These are phyloP conservation scores for Patellifolia procumbens DNA, from an alignment of 179 eudicot genomes.

Conservation along the genomic window DNA sequence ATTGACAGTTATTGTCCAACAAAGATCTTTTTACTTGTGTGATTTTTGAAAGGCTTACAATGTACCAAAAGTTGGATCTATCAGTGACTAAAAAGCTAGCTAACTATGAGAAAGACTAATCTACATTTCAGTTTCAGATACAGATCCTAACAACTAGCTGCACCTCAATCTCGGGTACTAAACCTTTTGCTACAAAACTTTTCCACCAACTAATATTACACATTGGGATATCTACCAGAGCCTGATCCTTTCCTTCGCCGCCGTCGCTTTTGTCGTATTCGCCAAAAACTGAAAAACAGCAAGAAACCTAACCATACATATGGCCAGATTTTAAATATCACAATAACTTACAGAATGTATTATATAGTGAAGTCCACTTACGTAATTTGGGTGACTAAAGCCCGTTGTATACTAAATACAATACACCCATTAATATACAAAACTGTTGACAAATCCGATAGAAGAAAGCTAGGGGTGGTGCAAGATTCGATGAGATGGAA, in stretches of 20 bases:
- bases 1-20: background rate
- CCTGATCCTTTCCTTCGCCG: conserved; percentile 74
- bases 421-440: background rate
- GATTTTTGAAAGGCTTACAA: background rate
- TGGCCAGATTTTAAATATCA: no score
- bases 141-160: conserved; percentile 13
- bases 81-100: background rate
- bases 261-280: conserved; percentile 75
- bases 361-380: background rate
- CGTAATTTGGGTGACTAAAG: no score
- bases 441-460: background rate
- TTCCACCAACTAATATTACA: conserved; percentile 18
- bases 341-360: no score
- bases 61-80: background rate
- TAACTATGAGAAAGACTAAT: conserved; percentile 7
- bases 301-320: conserved; percentile 50
- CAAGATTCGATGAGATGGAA: background rate
- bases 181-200: conserved; percentile 31
- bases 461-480: background rate
- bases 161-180: conserved; percentile 21
- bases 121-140: conserved; percentile 23
- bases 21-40: conserved; percentile 1
- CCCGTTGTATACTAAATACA: background rate
- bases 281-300: conserved; percentile 78
- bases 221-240: conserved; percentile 52